These are phyloP conservation scores for Pseudopithomyces chartarum DNA, from an alignment of 2,329 filamentous ascomycete genomes.

Conservation along the genomic window DNA sequence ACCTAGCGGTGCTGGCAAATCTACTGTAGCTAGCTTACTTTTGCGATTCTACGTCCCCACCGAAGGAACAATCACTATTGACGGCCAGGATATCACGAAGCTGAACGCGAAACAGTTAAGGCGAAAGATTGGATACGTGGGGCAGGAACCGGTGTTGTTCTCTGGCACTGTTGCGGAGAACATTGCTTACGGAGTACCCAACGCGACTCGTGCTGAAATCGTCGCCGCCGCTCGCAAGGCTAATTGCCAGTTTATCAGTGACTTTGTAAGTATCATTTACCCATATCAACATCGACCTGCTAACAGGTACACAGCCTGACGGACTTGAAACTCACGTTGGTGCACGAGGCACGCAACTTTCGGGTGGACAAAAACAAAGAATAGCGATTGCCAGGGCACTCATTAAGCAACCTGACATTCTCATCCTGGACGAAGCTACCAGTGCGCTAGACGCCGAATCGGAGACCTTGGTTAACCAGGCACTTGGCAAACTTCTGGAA, in stretches of 20 bases:
- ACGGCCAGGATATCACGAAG: conserved; percentile 77
- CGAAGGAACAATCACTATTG: conserved; percentile 76
- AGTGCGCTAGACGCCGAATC: conserved; percentile 95
- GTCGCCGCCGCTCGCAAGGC: conserved; percentile 85
- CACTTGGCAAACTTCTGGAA: conserved; percentile 77
- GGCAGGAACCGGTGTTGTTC: conserved; percentile 93
- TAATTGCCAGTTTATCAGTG: conserved; percentile 95
- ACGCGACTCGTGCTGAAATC: conserved; percentile 79
- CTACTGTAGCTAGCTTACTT: conserved; percentile 89
- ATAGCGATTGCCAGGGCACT: conserved; percentile 96
- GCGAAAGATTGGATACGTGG: conserved; percentile 90
- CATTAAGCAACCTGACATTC: conserved; percentile 93
- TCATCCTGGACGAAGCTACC: conserved; percentile 94
- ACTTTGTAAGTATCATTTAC: conserved; percentile 67
- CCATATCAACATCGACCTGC: neutral
- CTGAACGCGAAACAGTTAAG: conserved; percentile 95
- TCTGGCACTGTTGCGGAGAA: conserved; percentile 85
- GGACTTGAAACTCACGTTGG: conserved; percentile 94
- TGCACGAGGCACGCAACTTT: conserved; percentile 88
- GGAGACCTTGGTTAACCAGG: conserved; percentile 93
- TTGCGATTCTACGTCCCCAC: conserved; percentile 90
- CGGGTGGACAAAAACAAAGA: conserved; percentile 94
- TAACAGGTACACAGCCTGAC: conserved; percentile 66
- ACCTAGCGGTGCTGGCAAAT: conserved; percentile 94
- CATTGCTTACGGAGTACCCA: conserved; percentile 86